Evolutionary conservation across 2,329 filamentous ascomycete species (phyloP), one percentile per base, ranked within the genome.

Genomic region (Pseudogymnoascus sp.): DNA sequence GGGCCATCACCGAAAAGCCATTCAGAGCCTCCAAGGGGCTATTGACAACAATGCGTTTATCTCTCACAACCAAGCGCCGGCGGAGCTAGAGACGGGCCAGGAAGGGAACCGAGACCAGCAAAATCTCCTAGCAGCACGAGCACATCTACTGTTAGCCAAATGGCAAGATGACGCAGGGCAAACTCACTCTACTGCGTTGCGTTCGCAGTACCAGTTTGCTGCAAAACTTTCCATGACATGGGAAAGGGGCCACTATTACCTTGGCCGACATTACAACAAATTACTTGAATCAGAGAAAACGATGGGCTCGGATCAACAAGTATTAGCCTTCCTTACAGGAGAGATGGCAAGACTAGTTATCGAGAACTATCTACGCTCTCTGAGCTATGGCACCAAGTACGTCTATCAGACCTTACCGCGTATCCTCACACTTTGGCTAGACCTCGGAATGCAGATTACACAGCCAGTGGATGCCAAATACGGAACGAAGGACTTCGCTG

Each of bases 161-260:
- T 99, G 95, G 95, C 86, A 97, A 28, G 95, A 97, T 70, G 87
- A 83, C 61, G 90, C 93, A n/a, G 94, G 94, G 4, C 93, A 97
- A 72, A 96, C 91, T 1, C 89, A 96, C 69, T 89, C 90, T 3
- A 82, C 85, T 47, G 85, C 89, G 3, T 81, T 97, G 65, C 85
- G 90, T 50, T 81, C 86, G 60, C 90, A 90, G 70, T 99, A 97
- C 68, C 87, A 91, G 64, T 83, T 88, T 66, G 92, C 92, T 1
- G 84, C 89, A n/a, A 86, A 82, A 70, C 85, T 83, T 1, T 78
- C 79, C 67, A 76, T 79, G 4, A 84, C 84, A 59, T 99, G 93
- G 92, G 94, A 99, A 71, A 97, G 97, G 74, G 92, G 91, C 0
- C 93, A 97, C 71, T 99, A 97, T 72, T 96, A 97, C 72, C 82